A percentile compares a stretch with the other conserved stretches of the same genome.
Evolutionary conservation across 2,329 filamentous ascomycete species (phyloP).

Genomic region (Graphiopsis chlorocephala): DNA sequence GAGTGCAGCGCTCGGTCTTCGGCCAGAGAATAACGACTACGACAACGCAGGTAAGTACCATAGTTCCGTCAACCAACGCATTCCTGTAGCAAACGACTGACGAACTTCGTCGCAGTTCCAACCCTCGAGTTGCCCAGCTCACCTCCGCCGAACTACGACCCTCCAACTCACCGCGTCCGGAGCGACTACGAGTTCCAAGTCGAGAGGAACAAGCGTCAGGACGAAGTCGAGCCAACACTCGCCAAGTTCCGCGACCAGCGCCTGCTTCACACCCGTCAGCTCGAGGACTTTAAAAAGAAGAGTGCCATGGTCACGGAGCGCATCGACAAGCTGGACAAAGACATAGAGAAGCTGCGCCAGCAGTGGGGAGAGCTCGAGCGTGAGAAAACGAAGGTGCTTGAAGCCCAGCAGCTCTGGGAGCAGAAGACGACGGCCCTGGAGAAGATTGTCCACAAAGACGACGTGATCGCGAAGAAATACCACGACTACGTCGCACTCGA

Average conservation of each 20-base stretch:
- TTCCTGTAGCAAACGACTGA: background rate
- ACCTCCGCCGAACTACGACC: background rate
- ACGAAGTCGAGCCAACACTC: background rate
- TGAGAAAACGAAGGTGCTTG: background rate
- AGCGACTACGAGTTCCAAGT: background rate
- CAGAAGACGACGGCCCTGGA: background rate
- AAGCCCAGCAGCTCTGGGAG: background rate
- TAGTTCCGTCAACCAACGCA: background rate
- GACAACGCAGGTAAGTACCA: background rate
- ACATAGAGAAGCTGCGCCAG: background rate
- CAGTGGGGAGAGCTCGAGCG: slow-evolving; percentile 10
- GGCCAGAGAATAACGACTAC: background rate
- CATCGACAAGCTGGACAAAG: slow-evolving; percentile 1
- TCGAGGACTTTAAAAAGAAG: background rate
- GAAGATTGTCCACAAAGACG: background rate
- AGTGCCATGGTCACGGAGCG: background rate
- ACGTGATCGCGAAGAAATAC: background rate
- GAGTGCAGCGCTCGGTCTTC: background rate
- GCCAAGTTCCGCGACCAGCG: background rate
- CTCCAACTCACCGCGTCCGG: background rate
- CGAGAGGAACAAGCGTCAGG: background rate
- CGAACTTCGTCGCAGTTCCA: background rate
- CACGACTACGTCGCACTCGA: background rate
- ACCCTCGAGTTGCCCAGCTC: background rate
- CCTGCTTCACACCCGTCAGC: background rate